Percentiles rank a stretch among this genome's conserved stretches.
Evolutionary conservation across 1,284 basidiomycete species (phyloP).

Genomic region (Cryptococcus sp.): DNA sequence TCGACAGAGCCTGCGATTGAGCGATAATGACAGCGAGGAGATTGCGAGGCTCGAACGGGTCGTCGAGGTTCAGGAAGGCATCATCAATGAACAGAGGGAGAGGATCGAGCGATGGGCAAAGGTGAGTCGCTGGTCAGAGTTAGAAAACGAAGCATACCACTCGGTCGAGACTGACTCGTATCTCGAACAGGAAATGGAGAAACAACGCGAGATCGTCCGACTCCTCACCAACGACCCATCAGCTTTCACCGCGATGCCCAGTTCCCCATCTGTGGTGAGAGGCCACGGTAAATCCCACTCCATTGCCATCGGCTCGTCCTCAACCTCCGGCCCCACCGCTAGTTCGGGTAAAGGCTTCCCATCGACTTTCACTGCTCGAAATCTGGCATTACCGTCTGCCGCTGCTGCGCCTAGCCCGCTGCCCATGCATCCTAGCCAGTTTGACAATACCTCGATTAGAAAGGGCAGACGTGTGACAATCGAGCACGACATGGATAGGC

Average conservation of each 20-base stretch:
- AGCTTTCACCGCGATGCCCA: neutral
- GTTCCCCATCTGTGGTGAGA: neutral
- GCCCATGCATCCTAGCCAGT: conserved; percentile 45
- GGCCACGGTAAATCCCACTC: conserved; percentile 23
- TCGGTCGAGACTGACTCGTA: neutral
- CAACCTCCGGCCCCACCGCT: conserved; percentile 1
- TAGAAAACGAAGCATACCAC: neutral
- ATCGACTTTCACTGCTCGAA: conserved; percentile 38
- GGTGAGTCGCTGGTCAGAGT: conserved; percentile 23
- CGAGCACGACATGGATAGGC: conserved; percentile 49
- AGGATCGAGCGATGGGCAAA: conserved; percentile 49
- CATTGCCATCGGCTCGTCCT: conserved; percentile 13
- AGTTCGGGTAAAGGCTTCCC: conserved; percentile 24
- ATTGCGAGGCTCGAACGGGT: conserved; percentile 48
- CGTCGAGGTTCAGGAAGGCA: conserved; percentile 42
- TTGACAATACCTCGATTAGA: conserved; percentile 32
- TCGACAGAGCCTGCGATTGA: neutral
- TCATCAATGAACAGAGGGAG: conserved; percentile 47
- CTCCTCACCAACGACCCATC: conserved; percentile 32
- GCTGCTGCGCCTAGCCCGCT: conserved; percentile 32
- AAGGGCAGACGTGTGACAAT: conserved; percentile 47
- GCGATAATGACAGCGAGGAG: conserved; percentile 23
- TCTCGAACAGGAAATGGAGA: conserved; percentile 37
- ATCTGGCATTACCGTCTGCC: conserved; percentile 35
- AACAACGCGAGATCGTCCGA: conserved; percentile 46